A percentile compares a stretch with the other conserved stretches of the same genome.
These are phyloP conservation scores for Cyberlindnera saturnus DNA, from an alignment of 805 yeast species.

Conservation along the genomic window DNA sequence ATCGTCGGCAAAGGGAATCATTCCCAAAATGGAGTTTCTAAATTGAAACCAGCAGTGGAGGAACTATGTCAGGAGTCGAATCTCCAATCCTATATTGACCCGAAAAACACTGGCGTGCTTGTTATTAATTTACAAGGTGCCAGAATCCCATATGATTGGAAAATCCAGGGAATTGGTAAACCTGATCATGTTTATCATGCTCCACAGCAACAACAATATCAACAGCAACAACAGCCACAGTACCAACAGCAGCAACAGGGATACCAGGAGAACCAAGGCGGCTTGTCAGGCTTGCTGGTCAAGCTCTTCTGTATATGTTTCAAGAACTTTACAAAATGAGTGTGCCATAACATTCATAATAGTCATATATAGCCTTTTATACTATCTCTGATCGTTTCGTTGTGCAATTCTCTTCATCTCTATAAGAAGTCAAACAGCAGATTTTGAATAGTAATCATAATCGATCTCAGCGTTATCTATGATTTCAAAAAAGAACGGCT, in stretches of 20 bases:
- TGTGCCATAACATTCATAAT: too few relatives aligned
- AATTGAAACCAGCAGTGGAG: constrained; percentile 85
- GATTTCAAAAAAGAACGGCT: constrained; percentile 10
- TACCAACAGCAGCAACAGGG: constrained; percentile 12
- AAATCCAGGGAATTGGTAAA: constrained; percentile 14
- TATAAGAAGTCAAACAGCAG: too few relatives aligned
- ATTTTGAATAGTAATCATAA: constrained; percentile 15
- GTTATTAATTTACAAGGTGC: constrained; percentile 56
- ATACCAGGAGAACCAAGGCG: constrained; percentile 10
- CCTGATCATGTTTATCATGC: constrained; percentile 28
- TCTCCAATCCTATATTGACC: constrained; percentile 56
- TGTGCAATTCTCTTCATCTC: background rate
- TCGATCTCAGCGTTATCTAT: constrained; percentile 17
- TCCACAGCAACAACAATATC: constrained; percentile 21
- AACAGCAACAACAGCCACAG: constrained; percentile 16
- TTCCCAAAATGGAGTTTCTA: constrained; percentile 75
- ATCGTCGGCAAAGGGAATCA: constrained; percentile 94
- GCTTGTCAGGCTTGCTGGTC: constrained; percentile 17
- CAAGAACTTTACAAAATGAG: constrained; percentile 20
- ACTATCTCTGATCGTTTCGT: too few relatives aligned
- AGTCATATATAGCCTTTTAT: too few relatives aligned
- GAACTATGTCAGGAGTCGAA: constrained; percentile 62
- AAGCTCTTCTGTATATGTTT: constrained; percentile 31
- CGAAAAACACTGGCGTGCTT: constrained; percentile 74
- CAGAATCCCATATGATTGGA: constrained; percentile 36